Base-by-base conservation (phyloP, 1,284 basidiomycete species). In the Hymenochaete sp. region DNA sequence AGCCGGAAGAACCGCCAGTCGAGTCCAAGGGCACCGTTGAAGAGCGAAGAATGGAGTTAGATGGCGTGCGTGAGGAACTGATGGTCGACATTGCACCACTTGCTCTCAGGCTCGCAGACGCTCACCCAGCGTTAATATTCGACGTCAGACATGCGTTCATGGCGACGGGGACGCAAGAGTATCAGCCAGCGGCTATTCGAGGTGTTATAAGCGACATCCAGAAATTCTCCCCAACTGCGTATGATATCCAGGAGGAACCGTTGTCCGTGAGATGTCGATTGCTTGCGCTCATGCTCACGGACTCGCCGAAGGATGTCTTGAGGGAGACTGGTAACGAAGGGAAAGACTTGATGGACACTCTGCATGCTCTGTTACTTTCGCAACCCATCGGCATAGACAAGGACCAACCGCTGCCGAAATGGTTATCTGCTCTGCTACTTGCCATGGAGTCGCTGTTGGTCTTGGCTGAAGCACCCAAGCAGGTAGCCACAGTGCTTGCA, bases 61-160 rank as follows among this genome's bases (percentile, higher is more conserved):
- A 84, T 46, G 70, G 67, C 31, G 68, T 72, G 25, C 75, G 93
- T n/a, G 76, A 82, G 42, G 68, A 75, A 26, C 61, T 92, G 35
- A 79, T 79, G 55, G 67, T 70, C 4, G 68, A 70, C n/a, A 70
- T 95, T 47, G 75, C 82, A 31, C 67, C 71, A 22, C 78, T 78
- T 31, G 79, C 88, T 0, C 67, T 98, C 35, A 66, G 71, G 9
- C 71, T 99, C 22, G 82, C 95, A 38, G 93, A 98, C 58, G 78
- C 85, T 51, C 85, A 93, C 55, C 79, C 86, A 6, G 81, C 83
- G 4, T 73, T 97, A 36, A 82, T 97, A 38, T 96, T 96, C 58
- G 93, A 97, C 57, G 75, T 96, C 40, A 82, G 87, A 55, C 72
- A 73, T 25, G 83, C 85, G 9, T 91, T 93, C 62, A 72, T 83